These are phyloP conservation scores for Fusarium heterosporum DNA, from an alignment of 2,329 filamentous ascomycete genomes.

Conservation along the genomic window DNA sequence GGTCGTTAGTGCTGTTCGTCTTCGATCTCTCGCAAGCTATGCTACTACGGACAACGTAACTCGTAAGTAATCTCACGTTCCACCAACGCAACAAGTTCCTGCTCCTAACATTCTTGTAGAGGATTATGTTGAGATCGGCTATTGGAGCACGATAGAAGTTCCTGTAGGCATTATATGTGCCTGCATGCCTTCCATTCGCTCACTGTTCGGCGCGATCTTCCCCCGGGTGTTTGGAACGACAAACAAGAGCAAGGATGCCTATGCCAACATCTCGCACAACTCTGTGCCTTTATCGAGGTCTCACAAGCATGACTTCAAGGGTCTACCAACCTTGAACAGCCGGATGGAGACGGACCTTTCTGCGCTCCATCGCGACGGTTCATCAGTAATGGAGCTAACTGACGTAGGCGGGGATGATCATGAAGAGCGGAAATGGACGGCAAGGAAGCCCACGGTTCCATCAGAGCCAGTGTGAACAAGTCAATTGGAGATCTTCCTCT, in stretches of 20 bases:
- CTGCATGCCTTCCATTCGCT: slow-evolving; percentile 46
- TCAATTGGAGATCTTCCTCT: neutral
- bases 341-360: neutral
- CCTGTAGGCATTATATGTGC: slow-evolving; percentile 49
- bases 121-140: slow-evolving; percentile 43
- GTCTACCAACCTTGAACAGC: neutral
- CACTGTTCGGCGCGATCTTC: slow-evolving; percentile 31
- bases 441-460: slow-evolving; percentile 5
- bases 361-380: neutral
- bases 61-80: neutral
- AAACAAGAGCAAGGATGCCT: slow-evolving; percentile 14
- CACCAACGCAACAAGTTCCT: neutral
- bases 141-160: slow-evolving; percentile 49
- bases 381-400: slow-evolving; percentile 17
- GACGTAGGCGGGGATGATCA: neutral
- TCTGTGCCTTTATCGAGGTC: neutral
- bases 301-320: neutral
- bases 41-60: slow-evolving; percentile 26
- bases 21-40: slow-evolving; percentile 18
- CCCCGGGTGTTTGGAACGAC: slow-evolving; percentile 34
- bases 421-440: slow-evolving; percentile 2
- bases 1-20: slow-evolving; percentile 15
- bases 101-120: slow-evolving; percentile 17
- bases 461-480: slow-evolving; percentile 10
- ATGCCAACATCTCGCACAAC: slow-evolving; percentile 28